Conservation (phyloP, 768 basidiomycete species). For the Guyanaporus albipodus region DNA sequence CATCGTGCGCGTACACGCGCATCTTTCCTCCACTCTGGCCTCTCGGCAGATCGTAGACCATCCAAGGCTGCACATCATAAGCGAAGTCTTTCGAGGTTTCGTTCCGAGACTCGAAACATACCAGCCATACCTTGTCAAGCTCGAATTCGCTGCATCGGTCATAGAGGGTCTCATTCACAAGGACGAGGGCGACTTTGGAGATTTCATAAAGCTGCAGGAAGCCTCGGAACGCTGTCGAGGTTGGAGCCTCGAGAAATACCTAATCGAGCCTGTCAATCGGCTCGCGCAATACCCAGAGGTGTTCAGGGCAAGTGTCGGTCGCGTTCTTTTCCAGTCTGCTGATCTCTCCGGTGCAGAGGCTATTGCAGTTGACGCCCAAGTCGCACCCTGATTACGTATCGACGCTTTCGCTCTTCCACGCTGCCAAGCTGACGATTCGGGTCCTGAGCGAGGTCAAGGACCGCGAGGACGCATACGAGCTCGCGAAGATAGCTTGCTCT, state of each 20-base stretch:
- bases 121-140: slow-evolving; percentile 77
- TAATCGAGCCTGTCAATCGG: slow-evolving; percentile 74
- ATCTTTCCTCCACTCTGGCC: slow-evolving; percentile 51
- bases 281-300: slow-evolving; percentile 66
- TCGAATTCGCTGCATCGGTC: slow-evolving; percentile 54
- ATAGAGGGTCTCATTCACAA: slow-evolving; percentile 50
- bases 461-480: slow-evolving; percentile 83
- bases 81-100: slow-evolving; percentile 56
- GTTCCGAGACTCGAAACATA: slow-evolving; percentile 74
- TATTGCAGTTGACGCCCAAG: slow-evolving; percentile 66
- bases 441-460: slow-evolving; percentile 82
- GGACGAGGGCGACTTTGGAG: slow-evolving; percentile 69
- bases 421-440: slow-evolving; percentile 66
- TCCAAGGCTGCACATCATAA: slow-evolving; percentile 49
- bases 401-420: slow-evolving; percentile 59
- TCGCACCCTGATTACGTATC: slow-evolving; percentile 67
- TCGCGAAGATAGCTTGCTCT: slow-evolving; percentile 55
- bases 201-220: slow-evolving; percentile 75
- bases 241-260: slow-evolving; percentile 61
- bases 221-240: slow-evolving; percentile 48
- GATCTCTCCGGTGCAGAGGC: slow-evolving; percentile 44
- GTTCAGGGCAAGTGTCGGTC: slow-evolving; percentile 57
- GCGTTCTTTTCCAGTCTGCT: background rate
- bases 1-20: slow-evolving; percentile 71
- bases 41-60: slow-evolving; percentile 38